phyloP scores from a whole-genome alignment of 192 early-diverging fungal genomes.

The Polychytrium aggregatum region DNA sequence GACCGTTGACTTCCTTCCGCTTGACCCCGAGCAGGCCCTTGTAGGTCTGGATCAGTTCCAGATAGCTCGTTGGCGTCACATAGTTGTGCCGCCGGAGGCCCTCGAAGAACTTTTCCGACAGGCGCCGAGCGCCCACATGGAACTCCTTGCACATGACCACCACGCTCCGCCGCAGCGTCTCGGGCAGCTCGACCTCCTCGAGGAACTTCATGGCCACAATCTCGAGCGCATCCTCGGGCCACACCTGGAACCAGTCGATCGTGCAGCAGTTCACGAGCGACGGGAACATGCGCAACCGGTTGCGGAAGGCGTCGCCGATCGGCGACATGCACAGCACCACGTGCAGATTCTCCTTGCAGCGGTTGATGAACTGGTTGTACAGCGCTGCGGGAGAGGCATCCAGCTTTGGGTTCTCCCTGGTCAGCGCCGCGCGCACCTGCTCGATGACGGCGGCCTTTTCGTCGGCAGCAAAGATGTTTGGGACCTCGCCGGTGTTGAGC shows the following conservation, averaged over 20 bases:
- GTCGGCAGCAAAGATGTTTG: slow-evolving; percentile 45
- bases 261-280: slow-evolving; percentile 51
- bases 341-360: slow-evolving; percentile 50
- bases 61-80: slow-evolving; percentile 45
- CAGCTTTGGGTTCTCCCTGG: slow-evolving; percentile 40
- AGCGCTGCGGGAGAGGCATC: slow-evolving; percentile 39
- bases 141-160: slow-evolving; percentile 48
- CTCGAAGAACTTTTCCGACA: slow-evolving; percentile 36
- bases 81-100: slow-evolving; percentile 41
- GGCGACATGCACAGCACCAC: slow-evolving; percentile 50
- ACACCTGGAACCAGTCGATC: slow-evolving; percentile 54
- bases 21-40: slow-evolving; percentile 37
- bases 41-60: slow-evolving; percentile 50
- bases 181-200: slow-evolving; percentile 41
- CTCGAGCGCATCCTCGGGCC: slow-evolving; percentile 50
- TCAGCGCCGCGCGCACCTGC: slow-evolving; percentile 32
- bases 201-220: slow-evolving; percentile 44
- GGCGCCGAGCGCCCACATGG: slow-evolving; percentile 30
- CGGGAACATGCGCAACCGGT: slow-evolving; percentile 46
- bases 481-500: slow-evolving; percentile 51
- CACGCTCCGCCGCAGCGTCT: slow-evolving; percentile 26
- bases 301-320: slow-evolving; percentile 48
- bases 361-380: slow-evolving; percentile 40
- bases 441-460: slow-evolving; percentile 47
- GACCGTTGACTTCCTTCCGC: slow-evolving; percentile 35